phyloP scores from a whole-genome alignment of 768 basidiomycete species.

The Xerocomellus dryophilus region DNA sequence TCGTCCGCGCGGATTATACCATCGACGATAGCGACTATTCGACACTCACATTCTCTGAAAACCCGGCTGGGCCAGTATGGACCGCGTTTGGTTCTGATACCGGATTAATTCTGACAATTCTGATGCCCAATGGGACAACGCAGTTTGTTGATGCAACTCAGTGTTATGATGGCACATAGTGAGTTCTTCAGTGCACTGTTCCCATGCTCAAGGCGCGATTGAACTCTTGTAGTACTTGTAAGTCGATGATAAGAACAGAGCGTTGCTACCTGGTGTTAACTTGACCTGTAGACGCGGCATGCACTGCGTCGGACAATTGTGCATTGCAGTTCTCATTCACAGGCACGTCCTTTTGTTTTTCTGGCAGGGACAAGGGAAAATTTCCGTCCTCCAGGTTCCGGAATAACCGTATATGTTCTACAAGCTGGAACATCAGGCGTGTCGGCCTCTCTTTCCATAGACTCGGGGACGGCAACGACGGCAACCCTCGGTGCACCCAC shows the following conservation, averaged over 20 bases:
- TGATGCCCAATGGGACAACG: constrained; percentile 28
- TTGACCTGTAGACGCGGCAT: constrained; percentile 21
- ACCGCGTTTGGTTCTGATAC: constrained; percentile 24
- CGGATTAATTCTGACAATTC: constrained; percentile 18
- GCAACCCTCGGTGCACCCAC: constrained; percentile 22
- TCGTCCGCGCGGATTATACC: constrained; percentile 24
- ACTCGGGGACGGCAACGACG: constrained; percentile 22
- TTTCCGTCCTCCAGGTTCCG: constrained; percentile 17
- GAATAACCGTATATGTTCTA: constrained; percentile 29
- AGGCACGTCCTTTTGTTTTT: constrained; percentile 3
- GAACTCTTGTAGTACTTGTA: constrained; percentile 23
- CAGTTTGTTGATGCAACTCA: constrained; percentile 19
- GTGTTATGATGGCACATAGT: constrained; percentile 28
- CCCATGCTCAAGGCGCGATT: constrained; percentile 1
- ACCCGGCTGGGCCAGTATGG: constrained; percentile 29
- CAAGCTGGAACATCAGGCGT: constrained; percentile 28
- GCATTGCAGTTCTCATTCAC: constrained; percentile 26
- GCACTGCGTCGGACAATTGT: constrained; percentile 23
- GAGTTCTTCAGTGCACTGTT: constrained; percentile 5
- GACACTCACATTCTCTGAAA: constrained; percentile 24
- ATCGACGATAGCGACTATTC: constrained; percentile 30
- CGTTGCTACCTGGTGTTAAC: background rate
- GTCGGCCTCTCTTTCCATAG: constrained; percentile 27
- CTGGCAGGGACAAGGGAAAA: no score
- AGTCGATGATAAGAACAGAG: background rate